Evolutionary conservation across 2,329 filamentous ascomycete species (phyloP), one percentile per base, ranked within the genome.

Genomic region (Lachnellula subtilissima): DNA sequence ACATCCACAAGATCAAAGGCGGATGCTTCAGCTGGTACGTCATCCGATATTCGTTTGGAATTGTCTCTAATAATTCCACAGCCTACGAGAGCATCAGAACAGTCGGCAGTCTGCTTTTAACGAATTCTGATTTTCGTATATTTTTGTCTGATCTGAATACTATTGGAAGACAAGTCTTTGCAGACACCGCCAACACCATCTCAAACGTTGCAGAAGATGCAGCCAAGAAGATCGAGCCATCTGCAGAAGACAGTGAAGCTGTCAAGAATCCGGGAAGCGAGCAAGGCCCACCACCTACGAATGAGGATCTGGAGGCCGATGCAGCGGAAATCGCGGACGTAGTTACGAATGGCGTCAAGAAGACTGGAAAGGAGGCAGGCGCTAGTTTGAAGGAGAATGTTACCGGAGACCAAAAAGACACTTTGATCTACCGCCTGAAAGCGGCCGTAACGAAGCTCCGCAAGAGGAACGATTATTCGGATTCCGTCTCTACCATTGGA

Each of bases 71-170:
- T 28, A 37, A 23, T 25, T 3, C 49, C 19, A 22, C 61, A 88
- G 88, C 89, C 15, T 92, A 92, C 66, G 79, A 88, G 67, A 96
- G 91, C 70, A 74, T 96, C 48, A 87, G 85, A 56, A 96, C 91
- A 0, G 84, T 97, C 0, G 87, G 88, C 32, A 88, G 87, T 3
- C 76, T 97, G n/a, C 80, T 97, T 0, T 76, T 97, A 45, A 91
- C 89, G 14, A 97, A 97, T 69, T 85, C 88, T 0, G 91, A 97
- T 66, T 97, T 97, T 70, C 86, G 92, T 40, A 78, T 92, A 6
- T 91, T 97, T 65, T 76, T 97, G 46, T 83, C 86, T 11, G 93
- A 97, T 66, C 73, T 96, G 42, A 85, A 85, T 47, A 85, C 86
- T 0, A 82, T 97, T 48, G 88, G 87, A 12, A 85, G 88, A 43